A percentile compares a stretch with the other conserved stretches of the same genome.
Evolutionary conservation across 2,329 filamentous ascomycete genomes (phyloP).

Genomic region (Stachybotrys chartarum): DNA sequence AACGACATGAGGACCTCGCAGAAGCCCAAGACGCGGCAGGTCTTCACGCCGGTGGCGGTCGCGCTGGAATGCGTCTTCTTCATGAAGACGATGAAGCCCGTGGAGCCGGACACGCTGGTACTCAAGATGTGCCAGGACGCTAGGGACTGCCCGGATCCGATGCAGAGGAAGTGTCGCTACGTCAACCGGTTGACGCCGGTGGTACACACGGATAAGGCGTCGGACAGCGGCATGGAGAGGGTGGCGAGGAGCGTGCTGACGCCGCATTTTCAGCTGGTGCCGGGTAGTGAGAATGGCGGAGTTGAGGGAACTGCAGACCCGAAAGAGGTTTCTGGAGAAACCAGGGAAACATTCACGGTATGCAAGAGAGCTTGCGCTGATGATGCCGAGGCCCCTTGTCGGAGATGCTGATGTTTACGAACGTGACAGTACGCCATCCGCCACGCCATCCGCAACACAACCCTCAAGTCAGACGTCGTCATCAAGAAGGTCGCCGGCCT

Average conservation of each 20-base stretch:
- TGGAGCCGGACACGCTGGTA: conserved; percentile 49
- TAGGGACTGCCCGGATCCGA: conserved; percentile 29
- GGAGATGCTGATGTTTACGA: not conserved
- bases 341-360: conserved; percentile 1
- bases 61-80: conserved; percentile 58
- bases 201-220: conserved; percentile 53
- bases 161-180: conserved; percentile 44
- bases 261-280: conserved; percentile 50
- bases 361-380: not conserved
- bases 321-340: conserved; percentile 1
- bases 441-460: conserved; percentile 67
- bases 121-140: conserved; percentile 50
- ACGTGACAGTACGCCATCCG: conserved; percentile 71
- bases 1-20: conserved; percentile 45
- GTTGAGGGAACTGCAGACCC: conserved; percentile 3
- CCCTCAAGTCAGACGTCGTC: conserved; percentile 57
- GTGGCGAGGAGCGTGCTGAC: conserved; percentile 56
- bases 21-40: conserved; percentile 33
- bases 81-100: conserved; percentile 46
- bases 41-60: conserved; percentile 46
- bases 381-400: conserved; percentile 2
- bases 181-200: conserved; percentile 52
- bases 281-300: conserved; percentile 8
- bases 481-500: conserved; percentile 64
- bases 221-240: conserved; percentile 58